Base-by-base conservation (phyloP, 257 asterid species). In the Nicotiana otophora region DNA sequence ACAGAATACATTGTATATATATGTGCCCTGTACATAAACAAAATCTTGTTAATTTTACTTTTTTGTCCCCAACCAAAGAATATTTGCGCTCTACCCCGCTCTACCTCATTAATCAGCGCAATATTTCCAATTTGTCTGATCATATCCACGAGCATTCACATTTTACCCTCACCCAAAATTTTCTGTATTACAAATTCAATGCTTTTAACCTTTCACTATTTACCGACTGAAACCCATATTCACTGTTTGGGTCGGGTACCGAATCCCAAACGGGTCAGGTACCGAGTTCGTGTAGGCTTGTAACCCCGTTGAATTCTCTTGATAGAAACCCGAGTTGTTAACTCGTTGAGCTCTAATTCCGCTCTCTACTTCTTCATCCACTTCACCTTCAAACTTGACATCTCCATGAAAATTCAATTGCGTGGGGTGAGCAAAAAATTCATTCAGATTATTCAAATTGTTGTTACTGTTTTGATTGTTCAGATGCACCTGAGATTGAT, bases 361-460 rank as follows among this genome's bases (percentile, higher is more conserved):
- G 74, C 93, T 89, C 48, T 91, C 91, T 5, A 90, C 91, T 70
- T 92, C 97, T 23, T 92, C 91, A 2, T 87, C 93, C 23, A 58
- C 46, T 23, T 9, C 80, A 39, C 34, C 83, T 15, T 74, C 79
- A 48, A 48, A 48, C 26, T 51, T 66, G 74, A 66, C 84, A 1
- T 39, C 82, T 5, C 4, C 78, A 86, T 17, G 82, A 66, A 65
- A 81, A 51, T 81, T 81, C 74, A 81, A 19, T n/a, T 63, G 26
- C 23, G 76, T 11, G 46, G 66, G 46, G 2, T 46, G 30, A 31
- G 63, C 78, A 2, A 46, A 81, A 30, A 81, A 74, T 4, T 74
- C 69, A 19, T 78, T 83, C 63, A 63, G 5, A 28, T 26, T 34
- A 9, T 64, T 83, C 33, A 62, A 10, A 28, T 81, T 57, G 65